Evolutionary conservation across 371 early-diverging fungal genomes (phyloP).

Genomic region (Lichtheimia ornata): DNA sequence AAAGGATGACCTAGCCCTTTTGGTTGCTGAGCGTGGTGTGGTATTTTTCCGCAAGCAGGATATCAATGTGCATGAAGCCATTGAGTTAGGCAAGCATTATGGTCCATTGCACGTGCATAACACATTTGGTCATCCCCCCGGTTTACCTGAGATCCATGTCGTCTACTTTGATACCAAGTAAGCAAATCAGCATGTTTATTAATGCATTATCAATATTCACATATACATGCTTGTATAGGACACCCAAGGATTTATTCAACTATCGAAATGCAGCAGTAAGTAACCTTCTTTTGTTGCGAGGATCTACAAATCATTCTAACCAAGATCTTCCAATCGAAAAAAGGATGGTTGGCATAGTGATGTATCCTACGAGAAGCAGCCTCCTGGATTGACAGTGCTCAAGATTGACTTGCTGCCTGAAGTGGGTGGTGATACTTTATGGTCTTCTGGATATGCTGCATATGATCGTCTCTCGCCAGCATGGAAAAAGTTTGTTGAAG

Average conservation of each 20-base stretch:
- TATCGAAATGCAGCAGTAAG: slow-evolving; percentile 36
- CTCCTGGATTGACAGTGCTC: slow-evolving; percentile 58
- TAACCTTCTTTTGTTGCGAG: no score
- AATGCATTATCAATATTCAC: no score
- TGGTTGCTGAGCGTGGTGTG: slow-evolving; percentile 65
- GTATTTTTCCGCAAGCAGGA: slow-evolving; percentile 67
- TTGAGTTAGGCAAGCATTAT: slow-evolving; percentile 54
- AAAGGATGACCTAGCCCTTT: slow-evolving; percentile 54
- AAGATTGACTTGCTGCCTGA: slow-evolving; percentile 55
- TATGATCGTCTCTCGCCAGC: slow-evolving; percentile 65
- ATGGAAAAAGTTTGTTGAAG: slow-evolving; percentile 56
- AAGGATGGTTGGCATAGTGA: slow-evolving; percentile 67
- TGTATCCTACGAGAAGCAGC: slow-evolving; percentile 61
- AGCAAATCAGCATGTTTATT: neutral
- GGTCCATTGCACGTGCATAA: slow-evolving; percentile 63
- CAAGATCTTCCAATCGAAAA: no score
- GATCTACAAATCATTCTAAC: no score
- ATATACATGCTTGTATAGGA: neutral
- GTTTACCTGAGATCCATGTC: slow-evolving; percentile 24
- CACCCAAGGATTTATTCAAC: slow-evolving; percentile 54
- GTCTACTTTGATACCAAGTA: slow-evolving; percentile 23
- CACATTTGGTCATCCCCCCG: slow-evolving; percentile 33
- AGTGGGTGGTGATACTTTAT: slow-evolving; percentile 63
- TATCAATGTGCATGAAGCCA: slow-evolving; percentile 47
- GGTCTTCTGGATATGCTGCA: slow-evolving; percentile 60